Percentiles rank a stretch among this genome's conserved stretches.
Conservation (phyloP, 2,329 filamentous ascomycete genomes). For the Thielaviopsis euricoi region DNA sequence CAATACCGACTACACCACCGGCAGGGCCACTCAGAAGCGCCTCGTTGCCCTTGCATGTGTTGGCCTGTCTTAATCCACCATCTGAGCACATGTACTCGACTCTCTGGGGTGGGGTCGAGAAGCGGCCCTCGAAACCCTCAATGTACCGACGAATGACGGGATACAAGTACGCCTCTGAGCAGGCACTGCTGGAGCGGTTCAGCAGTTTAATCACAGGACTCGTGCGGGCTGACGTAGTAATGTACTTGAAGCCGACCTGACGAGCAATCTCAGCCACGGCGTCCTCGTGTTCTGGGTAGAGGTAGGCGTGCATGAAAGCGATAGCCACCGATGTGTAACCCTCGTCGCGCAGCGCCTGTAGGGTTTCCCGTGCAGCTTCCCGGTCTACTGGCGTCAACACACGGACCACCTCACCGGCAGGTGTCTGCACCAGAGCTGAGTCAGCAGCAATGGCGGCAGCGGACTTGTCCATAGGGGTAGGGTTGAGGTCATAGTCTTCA, state of each 20-base stretch:
- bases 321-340: conserved; percentile 73
- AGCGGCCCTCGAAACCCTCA: conserved; percentile 21
- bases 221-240: conserved; percentile 19
- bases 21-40: conserved; percentile 60
- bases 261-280: conserved; percentile 58
- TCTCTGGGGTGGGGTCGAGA: conserved; percentile 27
- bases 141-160: conserved; percentile 26
- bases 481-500: conserved; percentile 46
- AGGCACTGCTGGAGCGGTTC: conserved; percentile 25
- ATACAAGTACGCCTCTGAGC: conserved; percentile 27
- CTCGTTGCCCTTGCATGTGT: conserved; percentile 49
- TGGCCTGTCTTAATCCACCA: conserved; percentile 34
- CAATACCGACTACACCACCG: conserved; percentile 64
- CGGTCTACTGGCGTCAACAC: conserved; percentile 44
- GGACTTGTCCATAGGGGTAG: conserved; percentile 28
- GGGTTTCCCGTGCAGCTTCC: conserved; percentile 33
- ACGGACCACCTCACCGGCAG: conserved; percentile 52
- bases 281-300: conserved; percentile 73
- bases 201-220: conserved; percentile 27
- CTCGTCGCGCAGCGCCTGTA: conserved; percentile 42
- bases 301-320: conserved; percentile 84
- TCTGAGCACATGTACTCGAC: conserved; percentile 57
- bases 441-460: conserved; percentile 32
- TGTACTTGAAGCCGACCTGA: conserved; percentile 44
- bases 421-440: conserved; percentile 38